Conservation (phyloP, 2,329 filamentous ascomycete genomes). For the Hypoxylon rubiginosum region DNA sequence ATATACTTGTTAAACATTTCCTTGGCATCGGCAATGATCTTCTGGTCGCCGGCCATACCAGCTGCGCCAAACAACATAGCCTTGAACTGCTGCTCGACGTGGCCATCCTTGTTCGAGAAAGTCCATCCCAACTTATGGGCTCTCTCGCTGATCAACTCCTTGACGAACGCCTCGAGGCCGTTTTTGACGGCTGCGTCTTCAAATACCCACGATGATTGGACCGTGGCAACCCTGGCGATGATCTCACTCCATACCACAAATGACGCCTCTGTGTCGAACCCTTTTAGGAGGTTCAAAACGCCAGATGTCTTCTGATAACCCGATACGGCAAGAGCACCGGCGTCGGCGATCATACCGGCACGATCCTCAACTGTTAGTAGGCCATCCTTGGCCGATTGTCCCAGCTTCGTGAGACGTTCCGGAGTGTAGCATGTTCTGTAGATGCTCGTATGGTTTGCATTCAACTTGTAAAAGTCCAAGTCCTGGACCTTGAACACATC, state of each 20-base stretch:
- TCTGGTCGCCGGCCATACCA: constrained; percentile 83
- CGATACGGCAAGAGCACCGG: constrained; percentile 87
- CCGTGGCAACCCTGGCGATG: constrained; percentile 79
- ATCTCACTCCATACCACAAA: constrained; percentile 98
- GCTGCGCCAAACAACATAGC: constrained; percentile 88
- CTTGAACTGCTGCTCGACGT: constrained; percentile 96
- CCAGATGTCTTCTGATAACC: constrained; percentile 96
- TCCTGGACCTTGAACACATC: constrained; percentile 81
- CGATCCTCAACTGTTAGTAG: constrained; percentile 89
- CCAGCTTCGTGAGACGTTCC: constrained; percentile 87
- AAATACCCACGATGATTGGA: constrained; percentile 90
- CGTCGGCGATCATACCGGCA: constrained; percentile 94
- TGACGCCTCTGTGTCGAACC: constrained; percentile 86
- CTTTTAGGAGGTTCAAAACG: constrained; percentile 85
- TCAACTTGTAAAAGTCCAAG: constrained; percentile 94
- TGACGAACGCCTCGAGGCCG: constrained; percentile 86
- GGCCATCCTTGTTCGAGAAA: constrained; percentile 86
- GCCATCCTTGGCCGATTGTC: constrained; percentile 84
- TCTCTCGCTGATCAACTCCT: constrained; percentile 80
- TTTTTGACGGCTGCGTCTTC: constrained; percentile 81
- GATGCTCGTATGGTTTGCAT: constrained; percentile 92
- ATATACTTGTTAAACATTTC: constrained; percentile 92
- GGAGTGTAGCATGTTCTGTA: constrained; percentile 92
- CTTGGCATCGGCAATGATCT: constrained; percentile 82
- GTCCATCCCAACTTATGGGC: constrained; percentile 90